Evolutionary conservation across 1,284 basidiomycete species (phyloP).

Genomic region (Farysia itapuensis): DNA sequence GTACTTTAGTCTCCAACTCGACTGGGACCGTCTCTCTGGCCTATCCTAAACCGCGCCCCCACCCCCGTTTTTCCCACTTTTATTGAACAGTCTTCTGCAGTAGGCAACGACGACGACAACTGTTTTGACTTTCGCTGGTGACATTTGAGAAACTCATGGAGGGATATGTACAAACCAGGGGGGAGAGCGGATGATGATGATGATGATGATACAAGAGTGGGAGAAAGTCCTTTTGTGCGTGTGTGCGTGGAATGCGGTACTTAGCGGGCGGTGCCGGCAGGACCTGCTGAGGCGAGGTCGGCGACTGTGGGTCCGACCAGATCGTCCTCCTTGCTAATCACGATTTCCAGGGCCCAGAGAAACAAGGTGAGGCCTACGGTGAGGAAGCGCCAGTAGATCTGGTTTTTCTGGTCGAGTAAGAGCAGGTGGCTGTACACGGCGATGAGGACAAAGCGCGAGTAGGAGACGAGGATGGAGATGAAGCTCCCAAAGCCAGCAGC

Average conservation of each 20-base stretch:
- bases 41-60: slow-evolving; percentile 3
- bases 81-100: too few relatives aligned
- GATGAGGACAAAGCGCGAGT: slow-evolving; percentile 54
- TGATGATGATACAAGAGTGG: too few relatives aligned
- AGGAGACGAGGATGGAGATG: slow-evolving; percentile 46
- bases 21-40: slow-evolving; percentile 30
- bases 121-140: too few relatives aligned
- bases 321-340: slow-evolving; percentile 43
- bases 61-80: too few relatives aligned
- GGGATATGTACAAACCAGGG: too few relatives aligned
- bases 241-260: too few relatives aligned
- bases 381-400: slow-evolving; percentile 57
- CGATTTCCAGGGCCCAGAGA: slow-evolving; percentile 54
- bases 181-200: too few relatives aligned
- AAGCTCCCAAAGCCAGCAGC: slow-evolving; percentile 11
- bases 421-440: slow-evolving; percentile 56
- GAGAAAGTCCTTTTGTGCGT: too few relatives aligned
- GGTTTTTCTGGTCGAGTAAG: slow-evolving; percentile 55
- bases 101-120: too few relatives aligned
- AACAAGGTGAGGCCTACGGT: slow-evolving; percentile 52
- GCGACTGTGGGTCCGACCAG: slow-evolving; percentile 11
- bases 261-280: not conserved
- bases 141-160: too few relatives aligned
- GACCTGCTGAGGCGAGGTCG: not conserved
- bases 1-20: slow-evolving; percentile 27